Conservation (phyloP, 768 basidiomycete genomes). For the Rhizopogon sp. region DNA sequence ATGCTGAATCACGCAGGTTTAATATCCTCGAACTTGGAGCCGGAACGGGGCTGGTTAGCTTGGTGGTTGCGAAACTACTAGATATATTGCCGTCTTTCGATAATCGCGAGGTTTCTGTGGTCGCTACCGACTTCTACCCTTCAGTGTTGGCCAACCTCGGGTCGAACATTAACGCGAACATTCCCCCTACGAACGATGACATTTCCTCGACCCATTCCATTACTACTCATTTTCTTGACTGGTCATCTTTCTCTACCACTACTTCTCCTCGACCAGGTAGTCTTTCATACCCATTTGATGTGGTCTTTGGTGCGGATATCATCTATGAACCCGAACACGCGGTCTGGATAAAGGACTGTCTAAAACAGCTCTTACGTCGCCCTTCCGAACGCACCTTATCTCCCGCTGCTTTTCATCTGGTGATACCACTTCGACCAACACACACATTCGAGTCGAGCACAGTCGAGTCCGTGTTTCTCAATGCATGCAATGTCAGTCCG, state of each 20-base stretch:
- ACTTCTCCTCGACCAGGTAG: conserved; percentile 11
- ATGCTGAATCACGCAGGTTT: conserved; percentile 10
- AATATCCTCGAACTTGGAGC: conserved; percentile 52
- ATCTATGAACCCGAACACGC: conserved; percentile 49
- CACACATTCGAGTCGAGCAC: conserved; percentile 54
- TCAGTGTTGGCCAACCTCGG: conserved; percentile 43
- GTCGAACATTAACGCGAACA: conserved; percentile 37
- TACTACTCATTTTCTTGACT: conserved; percentile 31
- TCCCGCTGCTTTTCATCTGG: conserved; percentile 52
- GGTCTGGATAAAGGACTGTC: conserved; percentile 39
- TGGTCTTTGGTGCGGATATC: conserved; percentile 50
- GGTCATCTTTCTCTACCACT: conserved; percentile 26
- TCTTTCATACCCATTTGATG: conserved; percentile 37
- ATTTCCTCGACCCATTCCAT: conserved; percentile 12
- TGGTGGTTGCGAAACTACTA: conserved; percentile 33
- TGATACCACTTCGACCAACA: conserved; percentile 71
- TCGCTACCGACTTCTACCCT: conserved; percentile 48
- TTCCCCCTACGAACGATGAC: conserved; percentile 6
- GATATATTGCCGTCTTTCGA: neutral
- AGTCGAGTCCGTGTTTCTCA: conserved; percentile 51
- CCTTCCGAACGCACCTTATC: conserved; percentile 3
- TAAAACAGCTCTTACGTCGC: conserved; percentile 31
- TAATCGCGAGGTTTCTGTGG: conserved; percentile 19
- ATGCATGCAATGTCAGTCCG: conserved; percentile 5
- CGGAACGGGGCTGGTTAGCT: conserved; percentile 50